Percentiles rank a stretch among this genome's conserved stretches.
These are phyloP conservation scores for Apostasia shenzhenica DNA, from an alignment of 106 monocot species.

Conservation along the genomic window DNA sequence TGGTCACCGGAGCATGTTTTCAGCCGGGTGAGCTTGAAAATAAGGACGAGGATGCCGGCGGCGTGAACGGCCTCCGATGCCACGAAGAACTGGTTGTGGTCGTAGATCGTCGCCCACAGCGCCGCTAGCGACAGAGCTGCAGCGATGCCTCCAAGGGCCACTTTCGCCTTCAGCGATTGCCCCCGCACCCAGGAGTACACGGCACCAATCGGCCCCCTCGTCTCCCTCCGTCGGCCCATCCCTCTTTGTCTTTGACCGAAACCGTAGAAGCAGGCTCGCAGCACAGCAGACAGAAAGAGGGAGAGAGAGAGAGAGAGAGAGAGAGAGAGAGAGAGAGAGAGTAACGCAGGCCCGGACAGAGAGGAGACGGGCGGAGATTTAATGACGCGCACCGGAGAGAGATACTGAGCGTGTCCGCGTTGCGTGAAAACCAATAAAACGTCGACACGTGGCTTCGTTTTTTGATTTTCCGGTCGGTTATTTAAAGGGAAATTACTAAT, in stretches of 20 bases:
- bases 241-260: background rate
- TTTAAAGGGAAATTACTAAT: too few species aligned
- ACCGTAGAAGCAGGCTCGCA: background rate
- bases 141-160: conserved; percentile 1
- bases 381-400: too few species aligned
- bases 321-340: too few species aligned
- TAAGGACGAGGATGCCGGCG: conserved; percentile 19
- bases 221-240: conserved; percentile 15
- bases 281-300: background rate
- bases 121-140: conserved; percentile 1
- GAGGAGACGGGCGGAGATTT: too few species aligned
- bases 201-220: conserved; percentile 2
- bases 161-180: conserved; percentile 16
- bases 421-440: too few species aligned
- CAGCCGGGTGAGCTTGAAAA: conserved; percentile 10
- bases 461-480: too few species aligned
- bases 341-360: too few species aligned
- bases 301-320: too few species aligned
- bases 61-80: conserved; percentile 15
- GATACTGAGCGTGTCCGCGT: too few species aligned
- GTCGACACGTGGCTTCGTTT: too few species aligned
- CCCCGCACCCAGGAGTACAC: conserved; percentile 10
- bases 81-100: conserved; percentile 12
- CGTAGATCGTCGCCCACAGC: background rate
- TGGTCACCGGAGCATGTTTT: conserved; percentile 16